These are phyloP conservation scores for Geotrichum aggregatum DNA, from an alignment of 1,139 yeast genomes.

Conservation along the genomic window DNA sequence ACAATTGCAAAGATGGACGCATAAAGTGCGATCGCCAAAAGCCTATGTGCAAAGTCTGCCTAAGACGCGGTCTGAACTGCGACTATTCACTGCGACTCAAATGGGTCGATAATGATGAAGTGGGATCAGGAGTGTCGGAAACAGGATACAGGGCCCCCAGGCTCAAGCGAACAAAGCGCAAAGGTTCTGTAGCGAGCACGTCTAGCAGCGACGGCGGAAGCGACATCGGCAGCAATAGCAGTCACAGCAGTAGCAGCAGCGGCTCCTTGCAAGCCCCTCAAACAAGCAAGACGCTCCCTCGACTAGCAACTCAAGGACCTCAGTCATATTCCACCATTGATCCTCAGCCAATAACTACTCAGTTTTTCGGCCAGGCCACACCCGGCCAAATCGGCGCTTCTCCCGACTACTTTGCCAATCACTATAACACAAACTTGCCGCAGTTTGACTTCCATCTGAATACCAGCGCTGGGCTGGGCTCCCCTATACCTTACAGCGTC, in stretches of 20 bases:
- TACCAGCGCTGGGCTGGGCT: no score
- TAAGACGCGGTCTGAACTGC: conserved; percentile 12
- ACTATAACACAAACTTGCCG: no score
- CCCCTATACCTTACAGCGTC: no score
- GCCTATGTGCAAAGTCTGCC: conserved; percentile 16
- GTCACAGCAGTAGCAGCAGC: neutral
- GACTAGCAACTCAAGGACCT: no score
- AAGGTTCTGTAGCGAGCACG: neutral
- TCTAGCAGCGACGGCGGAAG: neutral
- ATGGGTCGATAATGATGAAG: conserved; percentile 17
- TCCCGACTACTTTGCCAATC: no score
- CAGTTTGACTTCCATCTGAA: no score
- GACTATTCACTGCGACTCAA: conserved; percentile 19
- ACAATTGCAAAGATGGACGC: conserved; percentile 17
- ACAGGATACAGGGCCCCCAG: conserved; percentile 14
- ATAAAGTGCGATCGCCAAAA: conserved; percentile 20
- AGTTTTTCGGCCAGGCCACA: no score
- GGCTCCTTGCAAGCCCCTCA: no score
- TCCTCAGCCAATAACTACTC: no score
- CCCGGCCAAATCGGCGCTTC: no score
- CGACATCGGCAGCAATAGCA: neutral
- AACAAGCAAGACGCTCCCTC: no score
- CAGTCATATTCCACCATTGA: no score
- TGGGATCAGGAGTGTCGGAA: neutral
- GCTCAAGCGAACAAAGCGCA: conserved; percentile 13